These are phyloP conservation scores for Oryza australiensis DNA, from an alignment of 176 grass and related monocot genomes.

Conservation along the genomic window DNA sequence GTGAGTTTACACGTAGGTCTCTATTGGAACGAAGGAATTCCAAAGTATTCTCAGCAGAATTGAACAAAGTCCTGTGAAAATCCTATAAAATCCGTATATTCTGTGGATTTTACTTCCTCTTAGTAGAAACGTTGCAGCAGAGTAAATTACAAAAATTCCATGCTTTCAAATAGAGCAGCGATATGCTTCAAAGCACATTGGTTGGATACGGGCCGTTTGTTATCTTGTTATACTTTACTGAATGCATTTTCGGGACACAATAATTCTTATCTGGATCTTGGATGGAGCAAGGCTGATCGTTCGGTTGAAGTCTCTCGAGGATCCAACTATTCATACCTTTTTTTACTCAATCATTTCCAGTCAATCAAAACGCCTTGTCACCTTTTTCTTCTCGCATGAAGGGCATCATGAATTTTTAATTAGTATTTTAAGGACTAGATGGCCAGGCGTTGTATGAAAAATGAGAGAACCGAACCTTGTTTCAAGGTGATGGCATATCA, in stretches of 20 bases:
- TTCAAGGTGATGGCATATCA: background rate
- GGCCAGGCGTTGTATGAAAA: background rate
- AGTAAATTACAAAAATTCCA: background rate
- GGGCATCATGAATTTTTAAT: background rate
- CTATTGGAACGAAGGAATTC: background rate
- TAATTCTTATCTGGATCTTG: conserved; percentile 33
- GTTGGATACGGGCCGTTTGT: background rate
- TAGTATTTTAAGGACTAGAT: background rate
- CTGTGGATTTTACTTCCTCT: background rate
- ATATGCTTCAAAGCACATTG: background rate
- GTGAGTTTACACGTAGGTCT: background rate
- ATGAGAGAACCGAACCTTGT: background rate
- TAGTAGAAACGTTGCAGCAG: background rate
- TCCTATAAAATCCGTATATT: background rate
- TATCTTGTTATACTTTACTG: background rate
- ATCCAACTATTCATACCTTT: conserved; percentile 17
- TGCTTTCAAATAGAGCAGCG: background rate
- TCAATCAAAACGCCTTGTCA: background rate
- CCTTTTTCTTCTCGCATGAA: background rate
- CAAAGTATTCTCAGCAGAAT: background rate
- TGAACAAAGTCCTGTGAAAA: background rate
- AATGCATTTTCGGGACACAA: conserved; percentile 4
- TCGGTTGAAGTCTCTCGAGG: conserved; percentile 14
- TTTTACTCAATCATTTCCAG: background rate
- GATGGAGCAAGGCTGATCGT: background rate